Conservation (phyloP, 441 rosid species). For the Jatropha multifida region DNA sequence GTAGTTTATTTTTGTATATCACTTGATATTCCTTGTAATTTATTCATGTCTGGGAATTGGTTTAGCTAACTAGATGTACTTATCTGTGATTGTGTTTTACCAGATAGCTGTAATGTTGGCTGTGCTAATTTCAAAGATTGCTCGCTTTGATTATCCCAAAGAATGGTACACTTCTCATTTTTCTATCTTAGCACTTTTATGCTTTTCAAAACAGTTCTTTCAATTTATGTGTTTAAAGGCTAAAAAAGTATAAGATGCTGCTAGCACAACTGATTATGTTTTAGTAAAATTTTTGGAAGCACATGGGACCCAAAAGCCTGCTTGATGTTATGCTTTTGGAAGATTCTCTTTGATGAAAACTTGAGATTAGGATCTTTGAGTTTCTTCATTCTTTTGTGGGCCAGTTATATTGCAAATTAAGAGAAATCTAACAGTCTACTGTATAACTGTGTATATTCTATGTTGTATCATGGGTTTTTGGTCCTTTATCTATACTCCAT, state of each 20-base stretch:
- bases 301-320: not conserved
- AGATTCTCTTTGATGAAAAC: not conserved
- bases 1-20: not conserved
- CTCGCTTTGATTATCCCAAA: slow-evolving; percentile 95
- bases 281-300: not conserved
- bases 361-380: not conserved
- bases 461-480: not conserved
- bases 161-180: slow-evolving; percentile 55
- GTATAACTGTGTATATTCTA: not conserved
- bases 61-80: slow-evolving; percentile 16
- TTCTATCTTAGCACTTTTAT: slow-evolving; percentile 10
- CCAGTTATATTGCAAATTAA: not conserved
- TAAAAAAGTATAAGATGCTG: not conserved
- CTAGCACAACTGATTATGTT: not conserved
- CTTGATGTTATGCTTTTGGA: not conserved
- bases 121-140: slow-evolving; percentile 90
- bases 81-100: slow-evolving; percentile 20
- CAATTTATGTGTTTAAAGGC: not conserved
- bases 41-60: not conserved
- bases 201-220: not conserved
- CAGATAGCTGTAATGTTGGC: slow-evolving; percentile 92
- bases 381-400: not conserved
- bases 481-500: not conserved
- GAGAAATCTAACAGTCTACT: not conserved
- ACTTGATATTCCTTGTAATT: not conserved